Evolutionary conservation across 2,329 filamentous ascomycete species (phyloP).

Genomic region (Xylogone sp.): DNA sequence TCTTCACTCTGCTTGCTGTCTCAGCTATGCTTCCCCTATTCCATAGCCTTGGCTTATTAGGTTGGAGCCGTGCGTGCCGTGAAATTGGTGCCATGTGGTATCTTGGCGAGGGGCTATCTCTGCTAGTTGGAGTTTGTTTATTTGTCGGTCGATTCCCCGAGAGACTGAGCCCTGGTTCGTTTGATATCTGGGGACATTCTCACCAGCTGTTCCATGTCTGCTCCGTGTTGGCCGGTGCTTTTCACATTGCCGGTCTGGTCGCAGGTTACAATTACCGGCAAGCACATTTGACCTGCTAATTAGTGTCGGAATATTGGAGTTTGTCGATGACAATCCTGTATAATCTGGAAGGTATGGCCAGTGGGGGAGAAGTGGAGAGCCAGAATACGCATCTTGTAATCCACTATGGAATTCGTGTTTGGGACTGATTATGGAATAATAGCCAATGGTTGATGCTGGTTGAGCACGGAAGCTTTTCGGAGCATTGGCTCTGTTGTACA

Average conservation of each 20-base stretch:
- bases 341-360: no score
- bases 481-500: no score
- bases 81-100: slow-evolving; percentile 21
- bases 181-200: slow-evolving; percentile 40
- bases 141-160: slow-evolving; percentile 38
- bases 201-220: slow-evolving; percentile 43
- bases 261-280: no score
- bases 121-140: slow-evolving; percentile 12
- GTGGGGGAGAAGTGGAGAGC: no score
- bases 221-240: slow-evolving; percentile 35
- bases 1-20: slow-evolving; percentile 20
- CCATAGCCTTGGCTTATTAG: slow-evolving; percentile 18
- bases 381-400: no score
- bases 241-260: slow-evolving; percentile 33
- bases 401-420: no score
- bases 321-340: no score
- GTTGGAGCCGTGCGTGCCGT: slow-evolving; percentile 17
- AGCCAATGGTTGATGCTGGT: no score
- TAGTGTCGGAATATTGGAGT: no score
- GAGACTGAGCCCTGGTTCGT: slow-evolving; percentile 33
- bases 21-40: slow-evolving; percentile 27
- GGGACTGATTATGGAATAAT: no score
- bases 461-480: no score
- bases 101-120: slow-evolving; percentile 14
- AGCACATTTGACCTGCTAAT: no score